These are phyloP conservation scores for Suhomyces taliae DNA, from an alignment of 1,139 yeast species.

Conservation along the genomic window DNA sequence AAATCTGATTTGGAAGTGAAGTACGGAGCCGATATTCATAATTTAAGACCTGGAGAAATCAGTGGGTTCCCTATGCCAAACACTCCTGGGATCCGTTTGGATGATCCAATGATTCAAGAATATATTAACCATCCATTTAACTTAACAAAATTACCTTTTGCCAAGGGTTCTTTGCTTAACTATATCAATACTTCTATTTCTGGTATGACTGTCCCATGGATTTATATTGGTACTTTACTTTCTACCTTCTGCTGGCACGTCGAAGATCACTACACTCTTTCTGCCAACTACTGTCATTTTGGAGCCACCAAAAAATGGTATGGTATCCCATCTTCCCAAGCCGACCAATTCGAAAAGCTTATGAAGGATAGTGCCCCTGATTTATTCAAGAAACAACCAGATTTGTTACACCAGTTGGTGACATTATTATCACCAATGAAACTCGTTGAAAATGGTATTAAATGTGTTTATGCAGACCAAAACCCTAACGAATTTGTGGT, in stretches of 20 bases:
- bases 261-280: conserved; percentile 76
- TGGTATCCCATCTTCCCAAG: conserved; percentile 61
- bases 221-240: conserved; percentile 70
- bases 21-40: conserved; percentile 81
- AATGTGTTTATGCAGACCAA: conserved; percentile 74
- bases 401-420: conserved; percentile 81
- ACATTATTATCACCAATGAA: conserved; percentile 72
- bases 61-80: conserved; percentile 62
- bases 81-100: conserved; percentile 27
- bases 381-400: conserved; percentile 81
- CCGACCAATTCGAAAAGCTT: conserved; percentile 53
- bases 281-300: conserved; percentile 75
- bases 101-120: conserved; percentile 21
- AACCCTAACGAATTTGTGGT: conserved; percentile 75
- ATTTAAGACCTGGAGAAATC: conserved; percentile 56
- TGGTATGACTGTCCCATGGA: conserved; percentile 86
- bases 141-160: conserved; percentile 64
- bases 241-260: conserved; percentile 87
- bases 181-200: conserved; percentile 62
- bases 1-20: conserved; percentile 54
- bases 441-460: conserved; percentile 52
- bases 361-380: conserved; percentile 73
- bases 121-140: conserved; percentile 66
- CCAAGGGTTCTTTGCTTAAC: conserved; percentile 62
- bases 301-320: conserved; percentile 82